Conservation (phyloP, 2,329 filamentous ascomycete genomes). For the Xylaria arbuscula region DNA sequence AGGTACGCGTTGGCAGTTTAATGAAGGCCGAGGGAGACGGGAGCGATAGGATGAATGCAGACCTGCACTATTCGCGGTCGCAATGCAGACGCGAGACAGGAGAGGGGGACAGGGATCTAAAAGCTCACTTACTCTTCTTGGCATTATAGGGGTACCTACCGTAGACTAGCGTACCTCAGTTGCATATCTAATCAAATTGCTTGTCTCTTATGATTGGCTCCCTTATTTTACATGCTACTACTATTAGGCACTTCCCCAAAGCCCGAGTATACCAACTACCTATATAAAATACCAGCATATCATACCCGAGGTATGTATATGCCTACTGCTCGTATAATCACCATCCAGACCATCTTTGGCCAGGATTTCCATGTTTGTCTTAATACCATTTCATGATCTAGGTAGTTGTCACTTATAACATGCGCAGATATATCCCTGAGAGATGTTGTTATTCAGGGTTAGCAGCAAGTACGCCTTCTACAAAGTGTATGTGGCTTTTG, state of each 20-base stretch:
- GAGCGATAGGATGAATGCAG: slow-evolving; percentile 29
- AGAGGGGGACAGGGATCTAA: slow-evolving; percentile 26
- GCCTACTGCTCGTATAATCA: background rate
- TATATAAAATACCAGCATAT: too few species aligned
- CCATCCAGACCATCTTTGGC: background rate
- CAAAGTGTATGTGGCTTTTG: background rate
- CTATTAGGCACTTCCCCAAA: too few species aligned
- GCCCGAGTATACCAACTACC: too few species aligned
- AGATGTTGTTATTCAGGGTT: background rate
- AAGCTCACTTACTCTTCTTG: slow-evolving; percentile 18
- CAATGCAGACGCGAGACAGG: slow-evolving; percentile 23
- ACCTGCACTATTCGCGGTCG: background rate
- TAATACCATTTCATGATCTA: too few species aligned
- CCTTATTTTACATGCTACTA: slow-evolving; percentile 4
- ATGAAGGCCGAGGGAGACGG: slow-evolving; percentile 18
- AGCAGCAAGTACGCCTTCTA: background rate
- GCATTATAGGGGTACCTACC: slow-evolving; percentile 12
- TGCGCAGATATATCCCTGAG: background rate
- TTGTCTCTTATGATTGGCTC: slow-evolving; percentile 1
- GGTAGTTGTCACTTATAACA: too few species aligned
- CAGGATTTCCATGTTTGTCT: too few species aligned
- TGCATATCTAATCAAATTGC: slow-evolving; percentile 23
- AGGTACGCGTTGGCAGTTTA: slow-evolving; percentile 25
- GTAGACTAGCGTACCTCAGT: background rate
- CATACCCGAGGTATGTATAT: too few species aligned